Conservation (phyloP, 1,284 basidiomycete species). For the Vanrija pseudolonga region DNA sequence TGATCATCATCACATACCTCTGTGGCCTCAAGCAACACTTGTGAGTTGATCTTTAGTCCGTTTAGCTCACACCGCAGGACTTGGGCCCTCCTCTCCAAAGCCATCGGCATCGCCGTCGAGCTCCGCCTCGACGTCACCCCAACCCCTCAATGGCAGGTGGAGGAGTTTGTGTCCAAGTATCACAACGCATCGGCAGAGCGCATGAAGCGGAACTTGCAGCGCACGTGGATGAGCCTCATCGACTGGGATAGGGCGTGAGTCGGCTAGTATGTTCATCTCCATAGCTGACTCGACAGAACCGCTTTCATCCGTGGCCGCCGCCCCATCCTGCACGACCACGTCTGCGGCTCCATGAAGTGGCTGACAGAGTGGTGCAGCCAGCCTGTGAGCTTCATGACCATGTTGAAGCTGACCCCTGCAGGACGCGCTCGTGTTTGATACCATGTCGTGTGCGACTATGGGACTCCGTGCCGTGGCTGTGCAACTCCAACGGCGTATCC, state of each 20-base stretch:
- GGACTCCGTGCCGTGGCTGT: constrained; percentile 3
- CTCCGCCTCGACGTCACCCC: constrained; percentile 10
- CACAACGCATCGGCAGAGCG: constrained; percentile 1
- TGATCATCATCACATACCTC: constrained; percentile 9
- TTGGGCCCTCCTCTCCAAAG: constrained; percentile 10
- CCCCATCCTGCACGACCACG: constrained; percentile 6
- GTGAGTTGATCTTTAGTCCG: constrained; percentile 1
- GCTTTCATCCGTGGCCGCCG: constrained; percentile 14
- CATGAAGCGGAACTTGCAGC: constrained; percentile 10
- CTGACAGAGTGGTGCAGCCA: constrained; percentile 9
- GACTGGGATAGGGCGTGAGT: constrained; percentile 13
- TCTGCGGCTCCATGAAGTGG: constrained; percentile 1
- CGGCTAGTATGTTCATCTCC: background rate
- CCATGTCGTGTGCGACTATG: constrained; percentile 10
- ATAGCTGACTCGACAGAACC: background rate
- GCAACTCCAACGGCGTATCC: no score
- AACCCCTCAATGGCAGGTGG: constrained; percentile 3
- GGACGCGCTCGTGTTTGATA: constrained; percentile 10
- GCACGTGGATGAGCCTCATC: constrained; percentile 8
- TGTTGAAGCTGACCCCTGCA: background rate
- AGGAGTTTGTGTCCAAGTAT: constrained; percentile 2
- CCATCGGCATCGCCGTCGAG: constrained; percentile 12
- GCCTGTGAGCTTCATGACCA: constrained; percentile 4
- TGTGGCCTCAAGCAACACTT: constrained; percentile 11
- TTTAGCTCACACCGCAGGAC: constrained; percentile 4